Conservation (phyloP, 2,329 filamentous ascomycete species). For the Cladophialophora bantiana region DNA sequence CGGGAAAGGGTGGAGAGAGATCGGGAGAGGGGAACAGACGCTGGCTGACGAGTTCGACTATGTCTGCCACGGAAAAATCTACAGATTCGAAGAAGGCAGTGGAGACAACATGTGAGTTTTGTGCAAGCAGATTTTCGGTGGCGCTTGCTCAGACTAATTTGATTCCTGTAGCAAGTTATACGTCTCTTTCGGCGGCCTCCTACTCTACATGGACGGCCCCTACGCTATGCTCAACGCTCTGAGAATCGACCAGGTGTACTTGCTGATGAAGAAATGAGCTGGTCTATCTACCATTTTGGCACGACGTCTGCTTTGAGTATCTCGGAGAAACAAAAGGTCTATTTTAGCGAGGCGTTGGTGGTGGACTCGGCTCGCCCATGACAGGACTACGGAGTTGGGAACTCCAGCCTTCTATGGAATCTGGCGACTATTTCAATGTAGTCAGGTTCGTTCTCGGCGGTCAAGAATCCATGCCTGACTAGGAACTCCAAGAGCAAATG, state of each 20-base stretch:
- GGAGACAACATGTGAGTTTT: constrained; percentile 81
- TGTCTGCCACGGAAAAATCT: constrained; percentile 60
- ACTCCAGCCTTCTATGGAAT: constrained; percentile 80
- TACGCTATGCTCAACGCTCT: constrained; percentile 94
- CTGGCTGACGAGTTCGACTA: constrained; percentile 62
- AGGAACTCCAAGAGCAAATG: constrained; percentile 89
- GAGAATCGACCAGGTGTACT: constrained; percentile 90
- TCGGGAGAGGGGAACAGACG: constrained; percentile 63
- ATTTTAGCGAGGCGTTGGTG: constrained; percentile 34
- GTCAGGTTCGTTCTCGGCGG: constrained; percentile 76
- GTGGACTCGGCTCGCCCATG: constrained; percentile 6
- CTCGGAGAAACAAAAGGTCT: constrained; percentile 23
- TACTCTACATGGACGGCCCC: constrained; percentile 90
- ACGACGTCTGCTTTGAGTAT: constrained; percentile 2
- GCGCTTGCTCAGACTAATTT: constrained; percentile 41
- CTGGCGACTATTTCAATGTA: constrained; percentile 77
- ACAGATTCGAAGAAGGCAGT: constrained; percentile 64
- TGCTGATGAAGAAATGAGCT: constrained; percentile 85
- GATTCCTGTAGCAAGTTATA: constrained; percentile 78
- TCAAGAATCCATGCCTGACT: constrained; percentile 81
- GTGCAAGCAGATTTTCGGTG: background rate
- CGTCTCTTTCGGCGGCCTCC: constrained; percentile 88
- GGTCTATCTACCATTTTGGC: background rate
- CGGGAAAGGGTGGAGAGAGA: constrained; percentile 78
- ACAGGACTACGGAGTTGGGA: constrained; percentile 66